Evolutionary conservation across 2,329 filamentous ascomycete species (phyloP).

Genomic region (Talaromyces rugulosus): DNA sequence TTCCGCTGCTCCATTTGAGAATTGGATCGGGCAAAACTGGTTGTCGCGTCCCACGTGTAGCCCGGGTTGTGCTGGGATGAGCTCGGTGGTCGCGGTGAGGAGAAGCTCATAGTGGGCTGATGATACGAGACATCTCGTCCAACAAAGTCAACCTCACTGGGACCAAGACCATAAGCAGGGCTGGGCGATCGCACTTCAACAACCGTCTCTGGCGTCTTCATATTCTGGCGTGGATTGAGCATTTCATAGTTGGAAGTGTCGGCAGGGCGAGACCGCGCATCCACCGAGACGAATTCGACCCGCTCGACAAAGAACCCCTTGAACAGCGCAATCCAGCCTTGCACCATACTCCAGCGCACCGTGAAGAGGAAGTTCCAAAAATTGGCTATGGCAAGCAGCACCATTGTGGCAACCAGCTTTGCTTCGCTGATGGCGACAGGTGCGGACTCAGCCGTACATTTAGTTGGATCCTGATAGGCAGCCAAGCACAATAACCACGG

Average conservation of each 20-base stretch:
- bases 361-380: slow-evolving; percentile 81
- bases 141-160: not conserved
- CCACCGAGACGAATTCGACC: slow-evolving; percentile 84
- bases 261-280: slow-evolving; percentile 63
- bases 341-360: slow-evolving; percentile 77
- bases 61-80: not conserved
- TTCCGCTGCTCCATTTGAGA: slow-evolving; percentile 11
- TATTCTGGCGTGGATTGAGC: slow-evolving; percentile 43
- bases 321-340: slow-evolving; percentile 71
- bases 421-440: slow-evolving; percentile 67
- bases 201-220: slow-evolving; percentile 31
- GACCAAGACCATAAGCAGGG: slow-evolving; percentile 1
- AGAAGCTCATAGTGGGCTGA: slow-evolving; percentile 11
- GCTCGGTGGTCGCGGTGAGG: slow-evolving; percentile 9
- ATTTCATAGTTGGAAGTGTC: slow-evolving; percentile 74
- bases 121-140: slow-evolving; percentile 4
- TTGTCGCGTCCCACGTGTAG: slow-evolving; percentile 10
- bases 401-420: slow-evolving; percentile 74
- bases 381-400: slow-evolving; percentile 81
- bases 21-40: slow-evolving; percentile 13
- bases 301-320: slow-evolving; percentile 43
- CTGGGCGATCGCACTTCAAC: slow-evolving; percentile 22
- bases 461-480: slow-evolving; percentile 54
- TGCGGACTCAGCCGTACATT: slow-evolving; percentile 61
- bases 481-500: slow-evolving; percentile 73